Conservation (phyloP, 495 filamentous ascomycete species). For the Geoglossum glabrum region DNA sequence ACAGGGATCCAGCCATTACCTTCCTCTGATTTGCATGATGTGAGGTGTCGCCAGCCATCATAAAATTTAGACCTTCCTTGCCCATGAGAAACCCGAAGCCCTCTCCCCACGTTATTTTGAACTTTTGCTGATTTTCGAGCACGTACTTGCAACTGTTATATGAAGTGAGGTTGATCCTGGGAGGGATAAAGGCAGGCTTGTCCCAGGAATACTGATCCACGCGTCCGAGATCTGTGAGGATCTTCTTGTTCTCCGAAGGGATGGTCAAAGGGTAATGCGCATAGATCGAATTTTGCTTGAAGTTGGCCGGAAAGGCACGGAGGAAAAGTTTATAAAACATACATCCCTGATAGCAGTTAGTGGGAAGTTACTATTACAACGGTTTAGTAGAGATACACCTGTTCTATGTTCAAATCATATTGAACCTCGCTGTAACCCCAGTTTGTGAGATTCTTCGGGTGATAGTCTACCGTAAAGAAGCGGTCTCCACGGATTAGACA, state of each 20-base stretch:
- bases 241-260: not conserved
- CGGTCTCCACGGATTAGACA: conserved; percentile 25
- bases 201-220: conserved; percentile 27
- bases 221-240: not conserved
- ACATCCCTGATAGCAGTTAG: not conserved
- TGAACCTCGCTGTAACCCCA: conserved; percentile 45
- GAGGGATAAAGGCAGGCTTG: conserved; percentile 19
- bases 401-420: not conserved
- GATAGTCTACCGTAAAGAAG: conserved; percentile 37
- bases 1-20: not conserved
- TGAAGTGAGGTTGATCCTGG: not conserved
- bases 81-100: not conserved
- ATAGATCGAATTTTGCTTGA: not conserved
- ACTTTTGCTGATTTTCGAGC: not conserved
- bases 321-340: not conserved
- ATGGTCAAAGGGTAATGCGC: not conserved
- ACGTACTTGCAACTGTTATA: not conserved
- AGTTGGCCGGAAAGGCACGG: not conserved
- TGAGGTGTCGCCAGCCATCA: not conserved
- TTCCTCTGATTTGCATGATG: not conserved
- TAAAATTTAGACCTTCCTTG: not conserved
- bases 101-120: not conserved
- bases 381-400: conserved; percentile 10
- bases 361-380: conserved; percentile 13
- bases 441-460: conserved; percentile 56